phyloP scores from a whole-genome alignment of 2,329 filamentous ascomycete species.

The Penicillium sp. region DNA sequence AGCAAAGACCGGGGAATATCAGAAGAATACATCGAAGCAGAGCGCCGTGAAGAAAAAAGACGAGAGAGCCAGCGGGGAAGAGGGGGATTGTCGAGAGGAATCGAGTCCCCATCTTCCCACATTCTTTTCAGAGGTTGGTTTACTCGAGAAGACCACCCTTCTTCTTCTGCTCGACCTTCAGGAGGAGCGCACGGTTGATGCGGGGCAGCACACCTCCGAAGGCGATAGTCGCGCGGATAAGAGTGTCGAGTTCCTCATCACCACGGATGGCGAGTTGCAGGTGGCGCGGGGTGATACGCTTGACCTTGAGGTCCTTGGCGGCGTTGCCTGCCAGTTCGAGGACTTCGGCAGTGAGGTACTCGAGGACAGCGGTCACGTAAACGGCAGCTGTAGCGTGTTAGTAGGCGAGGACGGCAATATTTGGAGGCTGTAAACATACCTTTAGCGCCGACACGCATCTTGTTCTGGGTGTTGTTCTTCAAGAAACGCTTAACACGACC shows the following conservation, averaged over 20 bases:
- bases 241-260: slow-evolving; percentile 95
- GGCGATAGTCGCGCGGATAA: slow-evolving; percentile 96
- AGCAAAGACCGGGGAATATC: slow-evolving; percentile 28
- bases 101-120: slow-evolving; percentile 3
- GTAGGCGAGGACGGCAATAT: neutral
- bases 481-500: slow-evolving; percentile 99
- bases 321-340: slow-evolving; percentile 97
- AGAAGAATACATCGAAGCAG: slow-evolving; percentile 28
- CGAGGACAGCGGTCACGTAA: slow-evolving; percentile 95
- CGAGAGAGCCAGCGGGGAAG: slow-evolving; percentile 1
- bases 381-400: slow-evolving; percentile 68
- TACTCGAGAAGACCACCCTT: slow-evolving; percentile 53
- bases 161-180: slow-evolving; percentile 99
- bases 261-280: slow-evolving; percentile 97
- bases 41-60: slow-evolving; percentile 28
- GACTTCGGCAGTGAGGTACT: slow-evolving; percentile 97
- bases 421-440: slow-evolving; percentile 37
- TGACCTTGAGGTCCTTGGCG: slow-evolving; percentile 99
- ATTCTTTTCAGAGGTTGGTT: slow-evolving; percentile 5
- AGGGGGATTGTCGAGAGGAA: neutral
- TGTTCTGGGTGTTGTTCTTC: slow-evolving; percentile 98
- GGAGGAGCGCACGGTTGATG: slow-evolving; percentile 94
- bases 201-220: slow-evolving; percentile 98
- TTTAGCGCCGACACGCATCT: slow-evolving; percentile 99
- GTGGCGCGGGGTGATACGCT: slow-evolving; percentile 98